phyloP scores from a whole-genome alignment of 805 yeast species.

The Sugiyamaella floridensis region DNA sequence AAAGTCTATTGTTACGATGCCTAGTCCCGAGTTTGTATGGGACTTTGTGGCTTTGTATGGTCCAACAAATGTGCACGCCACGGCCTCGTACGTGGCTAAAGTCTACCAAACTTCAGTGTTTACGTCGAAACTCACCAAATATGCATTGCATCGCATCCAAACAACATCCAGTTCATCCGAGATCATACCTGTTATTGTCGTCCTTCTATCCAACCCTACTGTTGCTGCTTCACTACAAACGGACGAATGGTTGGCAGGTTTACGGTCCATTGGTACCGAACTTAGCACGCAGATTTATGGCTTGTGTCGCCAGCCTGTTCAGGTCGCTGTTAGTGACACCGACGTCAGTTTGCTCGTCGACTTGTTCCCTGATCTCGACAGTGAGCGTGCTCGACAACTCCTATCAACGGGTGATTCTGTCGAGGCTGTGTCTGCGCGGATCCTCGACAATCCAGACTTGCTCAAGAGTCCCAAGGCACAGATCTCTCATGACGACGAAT shows the following conservation, averaged over 20 bases:
- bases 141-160: conserved; percentile 5
- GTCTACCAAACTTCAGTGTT: neutral
- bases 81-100: neutral
- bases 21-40: conserved; percentile 24
- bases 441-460: conserved; percentile 57
- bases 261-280: conserved; percentile 7
- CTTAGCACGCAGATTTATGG: conserved; percentile 4
- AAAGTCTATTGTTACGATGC: conserved; percentile 4
- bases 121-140: conserved; percentile 4
- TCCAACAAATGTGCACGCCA: conserved; percentile 12
- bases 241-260: conserved; percentile 11
- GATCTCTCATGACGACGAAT: conserved; percentile 12
- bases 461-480: conserved; percentile 29
- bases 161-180: neutral
- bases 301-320: neutral
- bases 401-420: conserved; percentile 45
- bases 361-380: conserved; percentile 58
- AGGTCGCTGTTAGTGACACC: conserved; percentile 8
- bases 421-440: conserved; percentile 48
- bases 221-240: conserved; percentile 5
- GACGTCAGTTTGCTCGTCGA: conserved; percentile 42
- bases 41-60: conserved; percentile 22
- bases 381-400: conserved; percentile 42
- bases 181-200: conserved; percentile 3
- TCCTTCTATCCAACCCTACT: conserved; percentile 6